Evolutionary conservation across 1,284 basidiomycete genomes (phyloP), one percentile per base, ranked within the genome.

Genomic region (Melampsora larici-populina): DNA sequence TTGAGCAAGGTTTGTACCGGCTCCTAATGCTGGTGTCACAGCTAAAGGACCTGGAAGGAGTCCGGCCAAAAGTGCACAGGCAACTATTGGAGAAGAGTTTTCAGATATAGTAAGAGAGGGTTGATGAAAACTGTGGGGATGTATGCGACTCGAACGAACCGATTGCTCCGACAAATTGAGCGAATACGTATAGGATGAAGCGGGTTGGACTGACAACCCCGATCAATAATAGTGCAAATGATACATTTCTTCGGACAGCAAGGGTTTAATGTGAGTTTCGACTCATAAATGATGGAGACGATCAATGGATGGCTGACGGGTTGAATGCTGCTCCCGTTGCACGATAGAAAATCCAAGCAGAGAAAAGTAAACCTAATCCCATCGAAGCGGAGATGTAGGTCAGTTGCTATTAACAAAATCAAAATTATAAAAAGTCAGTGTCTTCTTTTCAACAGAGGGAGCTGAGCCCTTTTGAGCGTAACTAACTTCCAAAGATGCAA

Each of bases 261-360:
- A 80, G 81, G 63, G 79, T 79, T 68, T 78, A 74, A n/a, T 80
- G 64, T 18, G 76, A 73, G 63, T 49, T 70, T 9, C n/a, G 46
- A 46, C 43, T 33, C 29, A 69, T 46, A 40, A 36, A 48, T 5
- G 51, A 5, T 78, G 48, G 29, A 31, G 13, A 46, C 51, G 18
- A 66, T 24, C 3, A 24, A 36, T 48, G 21, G n/a, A 51, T 26
- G n/a, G 64, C 48, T 33, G 88, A 83, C 11, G 74, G 74, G 40
- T 77, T 77, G 60, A 77, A 77, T n/a, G 74, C 74, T 48, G 88
- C 89, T 8, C 90, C 90, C 0, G 90, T 90, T 66, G 90, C 87
- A 43, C 91, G 86, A 83, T 88, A 92, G 84, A 92, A 92, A 46
- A 91, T 83, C 89, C 90, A 91, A 7, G 88, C 89, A 2, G 88